These are phyloP conservation scores for Solanum clarkiae DNA, from an alignment of 257 asterid species.

Conservation along the genomic window DNA sequence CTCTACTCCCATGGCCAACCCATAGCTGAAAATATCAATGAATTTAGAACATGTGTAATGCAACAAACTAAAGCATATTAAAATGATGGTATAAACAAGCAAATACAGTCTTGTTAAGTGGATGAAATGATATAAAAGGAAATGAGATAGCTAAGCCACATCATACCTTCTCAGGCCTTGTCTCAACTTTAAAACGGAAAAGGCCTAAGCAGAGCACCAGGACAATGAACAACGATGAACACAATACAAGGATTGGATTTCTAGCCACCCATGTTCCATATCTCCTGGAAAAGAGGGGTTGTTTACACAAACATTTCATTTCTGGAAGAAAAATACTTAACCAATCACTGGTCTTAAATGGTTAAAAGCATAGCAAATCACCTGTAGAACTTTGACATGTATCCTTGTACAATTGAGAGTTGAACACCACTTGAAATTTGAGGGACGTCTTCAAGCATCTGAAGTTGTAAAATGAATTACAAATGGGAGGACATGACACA, in stretches of 20 bases:
- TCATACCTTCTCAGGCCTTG: conserved; percentile 92
- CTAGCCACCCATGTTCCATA: conserved; percentile 99
- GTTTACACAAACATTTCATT: conserved; percentile 8
- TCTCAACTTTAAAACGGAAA: conserved; percentile 85
- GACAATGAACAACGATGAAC: conserved; percentile 64
- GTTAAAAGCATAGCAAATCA: conserved; percentile 10
- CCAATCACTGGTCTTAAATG: conserved; percentile 1
- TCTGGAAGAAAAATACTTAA: neutral
- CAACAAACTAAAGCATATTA: neutral
- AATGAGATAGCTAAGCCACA: neutral
- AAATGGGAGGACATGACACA: neutral
- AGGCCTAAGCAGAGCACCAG: conserved; percentile 85
- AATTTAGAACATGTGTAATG: neutral
- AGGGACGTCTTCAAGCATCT: conserved; percentile 94
- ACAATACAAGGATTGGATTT: conserved; percentile 72
- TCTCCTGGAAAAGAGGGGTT: conserved; percentile 50
- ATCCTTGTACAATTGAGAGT: conserved; percentile 94
- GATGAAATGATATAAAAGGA: neutral
- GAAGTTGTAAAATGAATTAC: conserved; percentile 8
- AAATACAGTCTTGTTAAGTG: neutral
- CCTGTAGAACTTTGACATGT: conserved; percentile 95
- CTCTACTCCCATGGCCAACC: conserved; percentile 99
- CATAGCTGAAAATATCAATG: conserved; percentile 50
- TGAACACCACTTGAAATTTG: conserved; percentile 75
- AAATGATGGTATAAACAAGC: neutral